A percentile compares a stretch with the other conserved stretches of the same genome.
These are phyloP conservation scores for Kwoniella botswanensis DNA, from an alignment of 768 basidiomycete species.

Conservation along the genomic window DNA sequence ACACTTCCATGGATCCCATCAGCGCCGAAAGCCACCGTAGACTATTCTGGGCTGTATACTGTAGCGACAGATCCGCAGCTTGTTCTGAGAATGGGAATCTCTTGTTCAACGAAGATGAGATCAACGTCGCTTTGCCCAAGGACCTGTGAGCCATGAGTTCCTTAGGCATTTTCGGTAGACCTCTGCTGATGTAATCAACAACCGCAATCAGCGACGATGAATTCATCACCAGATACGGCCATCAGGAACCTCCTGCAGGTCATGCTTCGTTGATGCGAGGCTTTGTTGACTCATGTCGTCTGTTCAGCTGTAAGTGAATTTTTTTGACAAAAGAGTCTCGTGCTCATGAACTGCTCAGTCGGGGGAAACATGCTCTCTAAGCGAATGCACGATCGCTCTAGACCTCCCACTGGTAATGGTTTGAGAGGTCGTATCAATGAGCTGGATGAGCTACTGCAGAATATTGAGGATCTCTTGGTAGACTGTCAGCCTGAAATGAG, in stretches of 20 bases:
- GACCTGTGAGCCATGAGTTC: neutral
- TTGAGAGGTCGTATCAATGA: constrained; percentile 10
- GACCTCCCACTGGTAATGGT: constrained; percentile 1
- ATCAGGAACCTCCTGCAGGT: constrained; percentile 3
- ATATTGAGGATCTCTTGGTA: neutral
- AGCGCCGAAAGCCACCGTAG: constrained; percentile 1
- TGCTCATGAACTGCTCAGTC: neutral
- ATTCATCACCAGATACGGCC: constrained; percentile 6
- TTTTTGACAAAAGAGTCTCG: neutral
- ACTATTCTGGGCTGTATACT: constrained; percentile 8
- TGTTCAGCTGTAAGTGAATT: constrained; percentile 1
- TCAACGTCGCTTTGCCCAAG: constrained; percentile 13
- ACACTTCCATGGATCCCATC: constrained; percentile 9
- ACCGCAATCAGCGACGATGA: constrained; percentile 3
- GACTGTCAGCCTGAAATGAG: constrained; percentile 13
- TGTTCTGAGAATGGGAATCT: constrained; percentile 13
- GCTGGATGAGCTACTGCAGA: constrained; percentile 5
- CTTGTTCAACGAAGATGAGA: constrained; percentile 11
- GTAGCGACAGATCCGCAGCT: constrained; percentile 13
- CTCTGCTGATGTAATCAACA: too few species aligned
- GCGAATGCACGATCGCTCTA: constrained; percentile 11
- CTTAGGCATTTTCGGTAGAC: too few species aligned
- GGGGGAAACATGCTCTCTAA: constrained; percentile 13
- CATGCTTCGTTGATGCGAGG: constrained; percentile 10
- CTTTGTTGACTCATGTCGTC: constrained; percentile 2